Evolutionary conservation across 495 filamentous ascomycete species (phyloP), one percentile per base, ranked within the genome.

Genomic region (Aspergillus bridgeri): DNA sequence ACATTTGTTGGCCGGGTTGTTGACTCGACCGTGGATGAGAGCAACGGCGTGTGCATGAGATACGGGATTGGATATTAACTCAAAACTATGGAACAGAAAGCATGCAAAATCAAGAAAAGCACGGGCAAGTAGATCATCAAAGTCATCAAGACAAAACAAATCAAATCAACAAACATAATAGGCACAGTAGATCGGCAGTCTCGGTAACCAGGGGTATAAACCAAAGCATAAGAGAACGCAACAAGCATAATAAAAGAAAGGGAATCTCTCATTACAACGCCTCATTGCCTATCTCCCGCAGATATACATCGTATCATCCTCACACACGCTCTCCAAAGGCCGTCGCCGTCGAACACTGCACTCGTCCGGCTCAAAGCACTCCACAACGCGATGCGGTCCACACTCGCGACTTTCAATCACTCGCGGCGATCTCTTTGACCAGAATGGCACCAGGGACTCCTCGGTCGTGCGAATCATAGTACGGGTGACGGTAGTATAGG

Each of bases 401-500:
- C 24, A 38, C 9, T 63, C 60, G 22, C 45, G 42, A 15, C 46
- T 29, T 48, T 51, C 51, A n/a, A 45, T 43, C 47, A n/a, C n/a
- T 11, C 51, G 6, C 45, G 23, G n/a, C 6, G 42, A 17, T 51
- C 11, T 48, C 24, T n/a, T 19, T 52, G 24, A 4, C 51, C 23
- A n/a, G 24, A 57, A 18, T 13, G 55, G 58, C 15, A 52, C 49
- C 9, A 65, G n/a, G 3, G 56, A 50, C 51, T 65, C 62, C 44
- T 54, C 56, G 13, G 48, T 24, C 4, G 56, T 57, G n/a, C 56
- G 59, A 21, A 43, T 54, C n/a, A 51, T 44, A n/a, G n/a, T 59
- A 13, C 62, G 42, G 3, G 53, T 57, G 2, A 61, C 42, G 1
- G 58, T 64, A 5, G 62, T 64, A 43, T 64, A 64, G 0, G 62